A percentile compares a stretch with the other conserved stretches of the same genome.
Evolutionary conservation across 306 rosid species (phyloP).

Genomic region (Trichosanthes truncata): DNA sequence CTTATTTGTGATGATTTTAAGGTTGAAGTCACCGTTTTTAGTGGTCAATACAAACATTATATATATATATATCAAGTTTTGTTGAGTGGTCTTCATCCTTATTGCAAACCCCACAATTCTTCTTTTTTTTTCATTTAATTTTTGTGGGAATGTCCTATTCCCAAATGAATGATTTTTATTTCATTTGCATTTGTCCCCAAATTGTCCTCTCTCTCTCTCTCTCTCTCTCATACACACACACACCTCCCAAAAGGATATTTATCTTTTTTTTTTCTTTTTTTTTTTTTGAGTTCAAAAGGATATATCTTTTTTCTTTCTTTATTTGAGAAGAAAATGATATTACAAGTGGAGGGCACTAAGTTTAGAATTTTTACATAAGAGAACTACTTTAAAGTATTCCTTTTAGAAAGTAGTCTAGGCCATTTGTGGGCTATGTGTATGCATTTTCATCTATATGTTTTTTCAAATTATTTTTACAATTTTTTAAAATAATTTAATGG

Average conservation of each 20-base stretch:
- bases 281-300: too few species aligned
- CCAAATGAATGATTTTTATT: not conserved
- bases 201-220: not conserved
- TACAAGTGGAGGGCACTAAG: slow-evolving; percentile 10
- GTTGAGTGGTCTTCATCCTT: not conserved
- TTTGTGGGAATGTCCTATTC: not conserved
- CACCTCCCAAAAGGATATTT: not conserved
- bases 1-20: not conserved
- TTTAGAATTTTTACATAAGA: not conserved
- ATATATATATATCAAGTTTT: not conserved
- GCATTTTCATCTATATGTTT: not conserved
- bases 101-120: not conserved
- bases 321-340: not conserved
- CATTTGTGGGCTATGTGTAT: not conserved
- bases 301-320: not conserved
- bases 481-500: not conserved
- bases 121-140: not conserved
- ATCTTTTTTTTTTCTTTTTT: not conserved
- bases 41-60: not conserved
- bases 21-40: not conserved
- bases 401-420: not conserved
- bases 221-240: too few species aligned
- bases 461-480: not conserved
- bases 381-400: not conserved
- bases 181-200: not conserved